These are phyloP conservation scores for Puccinia polysora DNA, from an alignment of 1,284 basidiomycete genomes.

Conservation along the genomic window DNA sequence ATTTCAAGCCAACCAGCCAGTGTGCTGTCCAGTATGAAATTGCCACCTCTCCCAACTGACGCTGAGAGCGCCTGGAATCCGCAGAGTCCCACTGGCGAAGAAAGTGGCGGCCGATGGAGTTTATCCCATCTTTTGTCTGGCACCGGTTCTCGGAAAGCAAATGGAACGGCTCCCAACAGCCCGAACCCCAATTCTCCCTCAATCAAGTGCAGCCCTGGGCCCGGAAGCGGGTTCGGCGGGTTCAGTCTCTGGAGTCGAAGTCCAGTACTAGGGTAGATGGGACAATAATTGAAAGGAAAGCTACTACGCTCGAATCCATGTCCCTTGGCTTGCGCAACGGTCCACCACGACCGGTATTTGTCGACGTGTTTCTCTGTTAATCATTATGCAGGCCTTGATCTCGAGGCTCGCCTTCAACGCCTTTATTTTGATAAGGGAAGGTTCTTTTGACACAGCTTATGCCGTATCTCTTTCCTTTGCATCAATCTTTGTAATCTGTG, in stretches of 20 bases:
- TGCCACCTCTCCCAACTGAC: slow-evolving; percentile 37
- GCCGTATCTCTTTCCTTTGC: too few species aligned
- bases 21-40: slow-evolving; percentile 18
- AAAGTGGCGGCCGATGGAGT: slow-evolving; percentile 2
- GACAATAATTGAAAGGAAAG: background rate
- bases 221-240: slow-evolving; percentile 11
- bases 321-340: too few species aligned
- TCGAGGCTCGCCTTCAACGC: too few species aligned
- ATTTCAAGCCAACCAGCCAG: slow-evolving; percentile 13
- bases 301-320: too few species aligned
- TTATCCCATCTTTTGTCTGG: slow-evolving; percentile 18
- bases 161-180: background rate
- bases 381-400: too few species aligned
- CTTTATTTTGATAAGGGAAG: too few species aligned
- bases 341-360: too few species aligned
- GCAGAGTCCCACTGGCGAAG: background rate
- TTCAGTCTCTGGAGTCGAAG: slow-evolving; percentile 25
- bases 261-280: slow-evolving; percentile 8
- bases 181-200: background rate
- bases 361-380: too few species aligned
- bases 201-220: background rate
- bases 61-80: background rate
- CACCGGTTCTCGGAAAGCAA: background rate
- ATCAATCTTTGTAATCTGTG: too few species aligned
- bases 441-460: too few species aligned